Evolutionary conservation across 192 early-diverging fungal species (phyloP).

Genomic region (Entomortierella parvispora): DNA sequence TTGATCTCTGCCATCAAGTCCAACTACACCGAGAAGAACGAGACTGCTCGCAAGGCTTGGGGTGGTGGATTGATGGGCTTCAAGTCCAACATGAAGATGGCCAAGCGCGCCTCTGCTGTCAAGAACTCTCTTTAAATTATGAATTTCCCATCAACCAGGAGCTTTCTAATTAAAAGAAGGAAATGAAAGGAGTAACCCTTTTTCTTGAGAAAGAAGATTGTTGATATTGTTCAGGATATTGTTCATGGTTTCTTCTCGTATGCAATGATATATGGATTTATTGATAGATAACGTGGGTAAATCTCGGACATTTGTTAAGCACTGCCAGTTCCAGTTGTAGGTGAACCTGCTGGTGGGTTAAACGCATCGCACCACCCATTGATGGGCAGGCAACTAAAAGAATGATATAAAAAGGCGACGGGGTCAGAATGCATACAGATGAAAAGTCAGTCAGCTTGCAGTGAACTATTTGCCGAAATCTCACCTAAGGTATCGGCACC

Average conservation of each 20-base stretch:
- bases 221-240: not conserved
- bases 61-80: conserved; percentile 96
- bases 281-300: too few relatives aligned
- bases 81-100: conserved; percentile 83
- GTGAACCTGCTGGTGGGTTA: conserved; percentile 5
- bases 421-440: not conserved
- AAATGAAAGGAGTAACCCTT: too few relatives aligned
- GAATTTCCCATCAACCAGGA: too few relatives aligned
- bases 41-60: conserved; percentile 81
- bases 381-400: conserved; percentile 51
- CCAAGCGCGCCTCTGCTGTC: conserved; percentile 70
- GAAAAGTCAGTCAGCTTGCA: too few relatives aligned
- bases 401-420: not conserved
- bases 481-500: conserved; percentile 70
- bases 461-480: too few relatives aligned
- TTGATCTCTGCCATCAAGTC: conserved; percentile 88
- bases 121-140: conserved; percentile 6
- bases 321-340: not conserved
- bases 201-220: not conserved
- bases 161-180: too few relatives aligned
- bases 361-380: conserved; percentile 64
- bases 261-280: not conserved
- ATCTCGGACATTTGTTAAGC: too few relatives aligned
- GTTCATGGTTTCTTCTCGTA: not conserved
- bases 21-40: conserved; percentile 91